These are phyloP conservation scores for Stereocaulon alpinum DNA, from an alignment of 495 filamentous ascomycete genomes.

Conservation along the genomic window DNA sequence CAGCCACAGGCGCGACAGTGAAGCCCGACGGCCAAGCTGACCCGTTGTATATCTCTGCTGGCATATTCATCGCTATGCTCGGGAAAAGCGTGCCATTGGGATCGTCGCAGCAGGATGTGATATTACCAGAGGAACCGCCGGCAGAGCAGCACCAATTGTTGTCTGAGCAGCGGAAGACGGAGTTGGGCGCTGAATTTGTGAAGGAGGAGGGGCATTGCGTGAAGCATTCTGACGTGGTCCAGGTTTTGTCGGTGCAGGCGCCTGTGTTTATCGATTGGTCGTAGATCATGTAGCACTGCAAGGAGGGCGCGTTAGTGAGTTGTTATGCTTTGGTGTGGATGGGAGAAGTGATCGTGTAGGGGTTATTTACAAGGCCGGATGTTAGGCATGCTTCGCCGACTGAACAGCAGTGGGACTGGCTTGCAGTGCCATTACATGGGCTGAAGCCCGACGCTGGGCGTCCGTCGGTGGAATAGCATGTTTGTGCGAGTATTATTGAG, in stretches of 20 bases:
- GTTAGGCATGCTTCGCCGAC: not conserved
- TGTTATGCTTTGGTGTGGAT: too few species aligned
- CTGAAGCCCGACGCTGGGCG: not conserved
- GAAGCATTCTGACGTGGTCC: conserved; percentile 1
- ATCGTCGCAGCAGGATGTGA: conserved; percentile 11
- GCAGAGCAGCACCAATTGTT: conserved; percentile 13
- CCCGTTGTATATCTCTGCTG: conserved; percentile 4
- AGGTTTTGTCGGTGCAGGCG: conserved; percentile 6
- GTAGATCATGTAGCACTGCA: not conserved
- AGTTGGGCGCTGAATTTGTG: not conserved
- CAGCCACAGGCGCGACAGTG: not conserved
- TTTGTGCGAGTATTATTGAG: not conserved
- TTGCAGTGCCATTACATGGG: not conserved
- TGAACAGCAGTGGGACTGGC: not conserved
- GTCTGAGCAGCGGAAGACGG: conserved; percentile 7
- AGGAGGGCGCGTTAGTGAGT: too few species aligned
- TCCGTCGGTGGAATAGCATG: not conserved
- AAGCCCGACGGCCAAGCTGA: not conserved
- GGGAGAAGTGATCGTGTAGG: not conserved
- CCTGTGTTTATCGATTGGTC: conserved; percentile 7
- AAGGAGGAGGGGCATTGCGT: not conserved
- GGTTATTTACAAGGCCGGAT: not conserved
- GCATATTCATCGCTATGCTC: not conserved
- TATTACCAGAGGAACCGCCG: conserved; percentile 1
- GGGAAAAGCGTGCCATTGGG: not conserved